Evolutionary conservation across 148 eudicot genomes (phyloP).

Genomic region (Diospyros kaki): DNA sequence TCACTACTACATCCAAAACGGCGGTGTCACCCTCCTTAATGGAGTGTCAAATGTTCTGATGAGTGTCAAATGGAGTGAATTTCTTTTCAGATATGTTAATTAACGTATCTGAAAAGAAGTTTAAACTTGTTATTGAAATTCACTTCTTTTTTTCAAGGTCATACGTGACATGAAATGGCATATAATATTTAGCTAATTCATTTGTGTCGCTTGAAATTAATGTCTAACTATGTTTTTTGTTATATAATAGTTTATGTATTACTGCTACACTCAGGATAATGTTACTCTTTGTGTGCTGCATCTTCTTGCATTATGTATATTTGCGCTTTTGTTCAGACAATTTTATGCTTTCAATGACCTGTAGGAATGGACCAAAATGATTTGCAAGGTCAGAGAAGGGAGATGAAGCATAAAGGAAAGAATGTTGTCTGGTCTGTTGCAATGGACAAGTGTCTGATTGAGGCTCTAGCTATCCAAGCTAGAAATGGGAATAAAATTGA

Average conservation of each 20-base stretch:
- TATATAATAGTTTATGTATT: neutral
- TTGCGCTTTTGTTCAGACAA: neutral
- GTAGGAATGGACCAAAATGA: conserved; percentile 12
- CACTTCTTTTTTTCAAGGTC: neutral
- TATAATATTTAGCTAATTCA: neutral
- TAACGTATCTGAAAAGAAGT: too few relatives aligned
- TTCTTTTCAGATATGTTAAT: too few relatives aligned
- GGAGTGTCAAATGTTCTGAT: too few relatives aligned
- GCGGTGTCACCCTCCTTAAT: too few relatives aligned
- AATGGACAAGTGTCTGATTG: conserved; percentile 21
- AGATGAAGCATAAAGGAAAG: conserved; percentile 19
- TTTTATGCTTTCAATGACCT: neutral
- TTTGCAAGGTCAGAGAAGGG: conserved; percentile 14
- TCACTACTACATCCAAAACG: too few relatives aligned
- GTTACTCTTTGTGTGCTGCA: neutral
- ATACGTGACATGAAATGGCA: neutral
- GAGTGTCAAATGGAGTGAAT: too few relatives aligned
- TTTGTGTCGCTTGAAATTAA: neutral
- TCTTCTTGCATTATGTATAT: neutral
- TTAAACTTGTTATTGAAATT: neutral
- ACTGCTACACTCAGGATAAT: neutral
- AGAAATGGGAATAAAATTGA: conserved; percentile 21
- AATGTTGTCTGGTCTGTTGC: conserved; percentile 20
- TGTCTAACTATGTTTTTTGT: neutral
- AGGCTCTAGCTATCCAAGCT: conserved; percentile 16